Evolutionary conservation across 116 monocot genomes (phyloP).

Genomic region (Iris pallida): DNA sequence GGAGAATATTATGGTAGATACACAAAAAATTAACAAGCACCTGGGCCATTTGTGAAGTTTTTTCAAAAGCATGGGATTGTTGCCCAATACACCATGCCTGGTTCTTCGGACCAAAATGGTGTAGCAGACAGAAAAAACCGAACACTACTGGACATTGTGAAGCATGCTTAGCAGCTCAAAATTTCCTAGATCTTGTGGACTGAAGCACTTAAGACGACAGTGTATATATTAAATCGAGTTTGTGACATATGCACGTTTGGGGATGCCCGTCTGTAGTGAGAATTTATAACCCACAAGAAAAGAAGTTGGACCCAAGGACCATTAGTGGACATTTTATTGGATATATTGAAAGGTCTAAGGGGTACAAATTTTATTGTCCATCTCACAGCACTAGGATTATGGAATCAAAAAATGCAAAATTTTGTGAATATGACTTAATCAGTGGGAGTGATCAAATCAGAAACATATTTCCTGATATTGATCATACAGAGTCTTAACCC

Average conservation of each 20-base stretch:
- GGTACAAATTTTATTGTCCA: neutral
- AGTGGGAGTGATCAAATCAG: too few relatives aligned
- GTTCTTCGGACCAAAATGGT: neutral
- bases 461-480: too few relatives aligned
- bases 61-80: neutral
- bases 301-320: neutral
- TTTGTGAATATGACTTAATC: too few relatives aligned
- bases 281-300: constrained; percentile 1
- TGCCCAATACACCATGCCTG: neutral
- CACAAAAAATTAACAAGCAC: neutral
- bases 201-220: neutral
- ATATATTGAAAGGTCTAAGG: neutral
- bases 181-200: neutral
- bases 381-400: neutral
- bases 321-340: neutral
- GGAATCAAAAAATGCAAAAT: neutral
- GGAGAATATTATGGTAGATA: neutral
- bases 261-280: neutral
- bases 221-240: too few relatives aligned
- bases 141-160: neutral
- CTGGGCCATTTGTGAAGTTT: neutral
- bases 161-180: neutral
- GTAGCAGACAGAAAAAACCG: too few relatives aligned
- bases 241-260: neutral
- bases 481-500: too few relatives aligned